phyloP scores from a whole-genome alignment of 2,329 filamentous ascomycete species.

The Diaporthe sp. region DNA sequence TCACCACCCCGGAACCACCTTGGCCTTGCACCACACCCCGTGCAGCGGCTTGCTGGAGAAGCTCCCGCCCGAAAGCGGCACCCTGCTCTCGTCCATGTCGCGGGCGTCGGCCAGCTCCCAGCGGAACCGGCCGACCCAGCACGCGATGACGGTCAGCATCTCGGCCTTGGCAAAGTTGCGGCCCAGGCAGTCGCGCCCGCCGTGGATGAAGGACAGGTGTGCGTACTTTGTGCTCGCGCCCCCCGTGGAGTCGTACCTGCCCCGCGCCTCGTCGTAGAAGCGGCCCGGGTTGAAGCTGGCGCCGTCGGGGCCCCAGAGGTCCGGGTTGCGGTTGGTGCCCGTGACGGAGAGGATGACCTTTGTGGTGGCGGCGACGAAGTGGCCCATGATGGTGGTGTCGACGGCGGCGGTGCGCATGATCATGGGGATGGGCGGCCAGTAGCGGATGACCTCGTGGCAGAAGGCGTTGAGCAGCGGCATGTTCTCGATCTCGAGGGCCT shows the following conservation, averaged over 20 bases:
- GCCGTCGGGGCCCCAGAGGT: slow-evolving; percentile 74
- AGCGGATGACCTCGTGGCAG: slow-evolving; percentile 37
- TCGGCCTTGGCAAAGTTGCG: slow-evolving; percentile 79
- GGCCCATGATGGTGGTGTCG: slow-evolving; percentile 62
- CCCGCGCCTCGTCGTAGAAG: slow-evolving; percentile 58
- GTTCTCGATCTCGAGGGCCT: slow-evolving; percentile 23
- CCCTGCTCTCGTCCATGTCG: slow-evolving; percentile 24
- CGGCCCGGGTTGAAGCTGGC: slow-evolving; percentile 73
- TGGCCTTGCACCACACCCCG: slow-evolving; percentile 15
- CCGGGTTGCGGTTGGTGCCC: slow-evolving; percentile 73
- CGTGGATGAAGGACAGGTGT: slow-evolving; percentile 70
- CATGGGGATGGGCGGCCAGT: slow-evolving; percentile 44
- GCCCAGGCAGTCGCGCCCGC: slow-evolving; percentile 68
- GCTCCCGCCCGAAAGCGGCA: slow-evolving; percentile 12
- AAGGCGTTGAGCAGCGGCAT: slow-evolving; percentile 22
- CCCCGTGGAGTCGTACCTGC: slow-evolving; percentile 44
- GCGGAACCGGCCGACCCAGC: slow-evolving; percentile 11
- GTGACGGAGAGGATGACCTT: slow-evolving; percentile 73
- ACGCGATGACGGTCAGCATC: slow-evolving; percentile 68
- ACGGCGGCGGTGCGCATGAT: slow-evolving; percentile 40
- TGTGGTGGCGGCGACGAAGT: slow-evolving; percentile 72
- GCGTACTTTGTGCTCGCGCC: slow-evolving; percentile 66
- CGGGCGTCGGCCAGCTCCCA: slow-evolving; percentile 16
- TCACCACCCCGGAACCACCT: slow-evolving; percentile 5
- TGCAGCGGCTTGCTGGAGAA: slow-evolving; percentile 20